Evolutionary conservation across 2,329 filamentous ascomycete species (phyloP), one percentile per base, ranked within the genome.

Genomic region (Aspergillus spinulosporus): DNA sequence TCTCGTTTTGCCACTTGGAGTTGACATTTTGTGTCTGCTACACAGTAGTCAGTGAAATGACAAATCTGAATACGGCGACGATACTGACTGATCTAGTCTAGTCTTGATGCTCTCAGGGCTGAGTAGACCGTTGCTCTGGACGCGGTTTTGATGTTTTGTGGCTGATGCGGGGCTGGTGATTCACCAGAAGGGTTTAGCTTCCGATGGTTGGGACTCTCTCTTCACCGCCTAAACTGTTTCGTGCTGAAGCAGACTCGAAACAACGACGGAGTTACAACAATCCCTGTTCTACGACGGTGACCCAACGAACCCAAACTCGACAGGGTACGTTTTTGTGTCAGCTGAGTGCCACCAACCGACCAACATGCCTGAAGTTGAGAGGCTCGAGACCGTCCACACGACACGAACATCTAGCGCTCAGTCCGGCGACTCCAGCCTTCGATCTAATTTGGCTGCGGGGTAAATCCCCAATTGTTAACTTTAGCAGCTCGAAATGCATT

Each of bases 1-100:
- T 43, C 62, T 46, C 26, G 57, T 39, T 40, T 57, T 62, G 29
- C 59, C 42, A n/a, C 32, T 42, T 15, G 63, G 59, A 5, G 60
- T 60, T 28, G 60, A 62, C 61, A 62, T 62, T 45, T 40, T 57
- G 15, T 11, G 21, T 39, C 44, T 44, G 42, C 40, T 44, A 12
- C 36, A 7, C 36, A 11, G 29, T n/a, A 14, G 29, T 43, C n/a
- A n/a, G 12, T 21, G 21, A 21, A 21, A 21, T 21, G 21, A 21
- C 21, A 21, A 21, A 21, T 21, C 21, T 21, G 21, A 21, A 21
- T 21, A 21, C 21, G 21, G 21, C 21, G 21, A 21, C 21, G 21
- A 21, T n/a, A 42, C n/a, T 11, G 39, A 42, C 39, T 21, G 9
- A 44, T 15, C 26, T 5, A 39, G 21, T 44, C 36, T 40, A 51